Evolutionary conservation across 192 early-diverging fungal species (phyloP).

Genomic region (Spizellomyces punctatus): DNA sequence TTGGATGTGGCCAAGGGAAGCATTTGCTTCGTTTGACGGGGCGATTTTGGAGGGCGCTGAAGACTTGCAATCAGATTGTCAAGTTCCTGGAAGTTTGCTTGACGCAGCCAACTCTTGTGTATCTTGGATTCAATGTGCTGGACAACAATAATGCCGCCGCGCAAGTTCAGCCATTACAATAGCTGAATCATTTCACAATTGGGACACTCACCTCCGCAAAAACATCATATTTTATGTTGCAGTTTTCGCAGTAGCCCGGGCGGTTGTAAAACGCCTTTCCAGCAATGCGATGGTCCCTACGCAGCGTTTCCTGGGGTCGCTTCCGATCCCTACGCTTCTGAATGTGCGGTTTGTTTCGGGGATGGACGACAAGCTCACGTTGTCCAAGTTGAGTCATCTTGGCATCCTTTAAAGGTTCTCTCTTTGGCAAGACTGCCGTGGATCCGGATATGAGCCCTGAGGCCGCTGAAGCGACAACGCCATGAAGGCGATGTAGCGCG

Average conservation of each 20-base stretch:
- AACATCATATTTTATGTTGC: slow-evolving; percentile 33
- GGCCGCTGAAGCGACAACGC: slow-evolving; percentile 16
- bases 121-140: slow-evolving; percentile 22
- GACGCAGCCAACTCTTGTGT: slow-evolving; percentile 27
- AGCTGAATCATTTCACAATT: background rate
- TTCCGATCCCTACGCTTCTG: background rate
- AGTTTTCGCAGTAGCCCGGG: slow-evolving; percentile 38
- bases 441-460: slow-evolving; percentile 34
- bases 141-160: background rate
- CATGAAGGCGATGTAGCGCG: background rate
- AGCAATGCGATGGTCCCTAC: slow-evolving; percentile 1
- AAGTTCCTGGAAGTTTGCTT: slow-evolving; percentile 26
- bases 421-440: slow-evolving; percentile 9
- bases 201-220: slow-evolving; percentile 24
- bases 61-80: slow-evolving; percentile 24
- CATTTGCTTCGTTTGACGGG: too few species aligned
- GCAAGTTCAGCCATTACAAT: background rate
- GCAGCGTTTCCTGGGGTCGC: background rate
- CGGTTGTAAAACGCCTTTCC: slow-evolving; percentile 34
- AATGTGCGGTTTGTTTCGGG: background rate
- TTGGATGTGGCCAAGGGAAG: too few species aligned
- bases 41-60: background rate
- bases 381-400: slow-evolving; percentile 15
- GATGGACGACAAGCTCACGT: slow-evolving; percentile 4
- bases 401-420: background rate